A percentile compares a stretch with the other conserved stretches of the same genome.
Evolutionary conservation across 2,329 filamentous ascomycete genomes (phyloP).

Genomic region (Intubia oerlemansii): DNA sequence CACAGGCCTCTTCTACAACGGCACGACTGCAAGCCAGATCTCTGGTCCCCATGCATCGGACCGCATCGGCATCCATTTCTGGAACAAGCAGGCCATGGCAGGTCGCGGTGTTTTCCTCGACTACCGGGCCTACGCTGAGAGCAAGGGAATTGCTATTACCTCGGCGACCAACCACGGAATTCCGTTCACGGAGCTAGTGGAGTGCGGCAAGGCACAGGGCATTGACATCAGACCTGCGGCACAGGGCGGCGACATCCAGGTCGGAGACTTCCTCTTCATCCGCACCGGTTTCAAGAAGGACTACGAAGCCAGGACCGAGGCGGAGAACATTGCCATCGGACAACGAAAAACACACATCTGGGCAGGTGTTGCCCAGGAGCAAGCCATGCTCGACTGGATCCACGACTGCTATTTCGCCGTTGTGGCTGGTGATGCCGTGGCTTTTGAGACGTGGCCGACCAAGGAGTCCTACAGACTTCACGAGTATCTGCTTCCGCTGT

Average conservation of each 20-base stretch:
- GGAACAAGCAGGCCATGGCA: constrained; percentile 20
- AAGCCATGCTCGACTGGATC: constrained; percentile 20
- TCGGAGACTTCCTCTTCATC: constrained; percentile 30
- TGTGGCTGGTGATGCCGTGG: constrained; percentile 17
- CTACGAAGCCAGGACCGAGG: constrained; percentile 19
- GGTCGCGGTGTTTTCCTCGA: constrained; percentile 30
- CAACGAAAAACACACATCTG: constrained; percentile 10
- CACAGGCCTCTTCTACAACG: constrained; percentile 26
- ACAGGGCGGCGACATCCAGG: constrained; percentile 21
- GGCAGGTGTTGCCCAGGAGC: constrained; percentile 18
- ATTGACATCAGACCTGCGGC: constrained; percentile 25
- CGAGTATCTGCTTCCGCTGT: constrained; percentile 5
- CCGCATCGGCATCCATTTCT: constrained; percentile 19
- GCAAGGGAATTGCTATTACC: neutral
- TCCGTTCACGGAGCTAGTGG: constrained; percentile 10
- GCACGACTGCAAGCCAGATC: constrained; percentile 23
- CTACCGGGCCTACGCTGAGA: constrained; percentile 20
- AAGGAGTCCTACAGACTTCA: constrained; percentile 1
- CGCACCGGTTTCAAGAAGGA: constrained; percentile 24
- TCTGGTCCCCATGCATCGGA: too few species aligned
- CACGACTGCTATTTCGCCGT: constrained; percentile 24
- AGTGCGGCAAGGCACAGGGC: constrained; percentile 19
- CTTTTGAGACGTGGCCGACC: constrained; percentile 11
- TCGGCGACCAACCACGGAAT: constrained; percentile 15
- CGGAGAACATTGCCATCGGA: constrained; percentile 9